Evolutionary conservation across 495 filamentous ascomycete species (phyloP).

Genomic region (Neurospora tetraspora): DNA sequence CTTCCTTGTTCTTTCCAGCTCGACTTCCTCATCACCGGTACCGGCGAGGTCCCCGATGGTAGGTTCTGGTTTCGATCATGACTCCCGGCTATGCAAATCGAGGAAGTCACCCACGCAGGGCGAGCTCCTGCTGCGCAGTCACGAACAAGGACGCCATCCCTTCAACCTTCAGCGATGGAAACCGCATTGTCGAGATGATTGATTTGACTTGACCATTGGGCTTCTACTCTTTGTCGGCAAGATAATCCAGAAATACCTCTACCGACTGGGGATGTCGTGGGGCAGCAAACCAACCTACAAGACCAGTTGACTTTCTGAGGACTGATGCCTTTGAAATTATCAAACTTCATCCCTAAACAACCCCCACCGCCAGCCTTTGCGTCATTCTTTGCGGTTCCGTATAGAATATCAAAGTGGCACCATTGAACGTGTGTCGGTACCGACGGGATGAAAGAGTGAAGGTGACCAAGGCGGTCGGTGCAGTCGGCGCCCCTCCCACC

Average conservation of each 20-base stretch:
- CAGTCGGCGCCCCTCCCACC: neutral
- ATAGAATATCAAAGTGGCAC: neutral
- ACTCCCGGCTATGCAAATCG: neutral
- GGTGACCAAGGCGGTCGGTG: neutral
- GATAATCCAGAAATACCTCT: neutral
- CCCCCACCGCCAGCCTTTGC: neutral
- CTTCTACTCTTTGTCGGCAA: neutral
- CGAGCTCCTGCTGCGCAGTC: neutral
- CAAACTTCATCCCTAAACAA: conserved; percentile 1
- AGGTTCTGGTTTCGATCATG: neutral
- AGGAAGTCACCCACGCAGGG: neutral
- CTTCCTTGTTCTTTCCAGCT: neutral
- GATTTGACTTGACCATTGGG: neutral
- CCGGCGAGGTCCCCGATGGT: neutral
- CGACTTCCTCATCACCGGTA: neutral
- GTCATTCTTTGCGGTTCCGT: neutral
- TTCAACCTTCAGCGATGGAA: neutral
- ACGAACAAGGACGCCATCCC: neutral
- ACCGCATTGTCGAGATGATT: neutral
- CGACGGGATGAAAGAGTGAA: neutral
- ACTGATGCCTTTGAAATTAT: conserved; percentile 1
- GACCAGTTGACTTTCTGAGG: neutral
- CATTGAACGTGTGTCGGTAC: neutral
- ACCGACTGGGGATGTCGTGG: neutral
- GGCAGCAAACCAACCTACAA: neutral